These are phyloP conservation scores for Scheffersomyces amazonensis DNA, from an alignment of 805 yeast species.

Conservation along the genomic window DNA sequence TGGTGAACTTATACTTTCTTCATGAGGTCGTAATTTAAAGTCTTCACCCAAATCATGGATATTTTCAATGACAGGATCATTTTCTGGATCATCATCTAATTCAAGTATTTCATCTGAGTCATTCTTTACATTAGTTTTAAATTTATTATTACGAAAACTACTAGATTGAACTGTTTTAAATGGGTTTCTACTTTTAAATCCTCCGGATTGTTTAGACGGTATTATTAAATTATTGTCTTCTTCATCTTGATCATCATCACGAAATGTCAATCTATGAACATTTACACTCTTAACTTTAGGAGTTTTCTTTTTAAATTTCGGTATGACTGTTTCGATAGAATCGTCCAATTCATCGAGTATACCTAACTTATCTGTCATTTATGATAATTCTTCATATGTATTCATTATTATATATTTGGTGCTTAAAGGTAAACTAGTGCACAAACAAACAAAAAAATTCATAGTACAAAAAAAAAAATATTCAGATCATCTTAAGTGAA, in stretches of 20 bases:
- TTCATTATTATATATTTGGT: too few species aligned
- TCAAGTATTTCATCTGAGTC: neutral
- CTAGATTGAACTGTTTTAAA: too few species aligned
- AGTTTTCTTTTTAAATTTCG: conserved; percentile 4
- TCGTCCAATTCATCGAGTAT: neutral
- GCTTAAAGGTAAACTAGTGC: too few species aligned
- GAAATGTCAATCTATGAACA: conserved; percentile 7
- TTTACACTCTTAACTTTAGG: too few species aligned
- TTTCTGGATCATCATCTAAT: conserved; percentile 9
- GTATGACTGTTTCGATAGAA: neutral
- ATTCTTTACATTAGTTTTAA: neutral
- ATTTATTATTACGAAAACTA: too few species aligned
- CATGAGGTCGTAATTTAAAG: neutral
- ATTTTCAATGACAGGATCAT: conserved; percentile 15
- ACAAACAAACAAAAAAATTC: neutral
- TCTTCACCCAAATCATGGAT: conserved; percentile 3
- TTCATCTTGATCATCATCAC: conserved; percentile 16
- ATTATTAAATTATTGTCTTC: neutral
- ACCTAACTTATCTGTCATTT: conserved; percentile 22
- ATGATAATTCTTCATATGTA: too few species aligned
- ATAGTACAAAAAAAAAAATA: neutral
- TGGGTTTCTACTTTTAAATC: too few species aligned
- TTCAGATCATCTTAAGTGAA: conserved; percentile 1
- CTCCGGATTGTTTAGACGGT: too few species aligned
- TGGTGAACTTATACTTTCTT: neutral